Base-by-base conservation (phyloP, 1,284 basidiomycete species). In the Ganoderma lingzhi region DNA sequence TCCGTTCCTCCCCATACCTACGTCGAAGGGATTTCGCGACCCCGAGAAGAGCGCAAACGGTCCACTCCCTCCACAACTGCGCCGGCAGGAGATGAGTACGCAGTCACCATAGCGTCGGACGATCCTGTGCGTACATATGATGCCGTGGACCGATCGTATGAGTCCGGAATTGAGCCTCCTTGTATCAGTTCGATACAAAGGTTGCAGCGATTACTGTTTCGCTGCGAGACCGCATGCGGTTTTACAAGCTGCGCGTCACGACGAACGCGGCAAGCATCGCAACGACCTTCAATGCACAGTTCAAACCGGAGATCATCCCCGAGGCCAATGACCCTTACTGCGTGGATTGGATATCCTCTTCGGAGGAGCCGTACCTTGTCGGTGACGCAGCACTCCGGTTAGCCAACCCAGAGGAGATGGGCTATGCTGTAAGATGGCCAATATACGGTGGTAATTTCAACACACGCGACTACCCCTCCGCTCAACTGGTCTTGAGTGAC, bases 171-270 rank as follows among this genome's bases (percentile, higher is more conserved):
- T 62, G 59, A 58, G 51, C 2, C 23, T 45, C 42, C 58, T 41
- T 60, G 65, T 30, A 8, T 28, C 63, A 94, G 90, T 90, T 93
- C 70, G 91, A 94, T 69, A 84, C 86, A 35, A 95, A 94, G 77
- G 86, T 95, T 23, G 84, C 88, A 2, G 88, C 91, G 19, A 89
- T 96, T 41, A 86, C 89, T 12, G 83, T 88, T 32, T 95, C 94
- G 19, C 84, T 97, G 45, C 88, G 93, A 28, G 91, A 94, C 67
- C 84, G 94, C 66, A 95, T 97, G 93, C 87, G 92, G n/a, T 93
- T 93, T 76, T 95, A 95, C 81, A 96, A 96, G 79, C 84, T 96
- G 59, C 87, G 91, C 0, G 92, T 94, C 1, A 92, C 93, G 1
- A 89, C 91, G 12, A 93, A 94, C 74, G 91, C 92, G 9, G 86